These are phyloP conservation scores for Zygotorulaspora mrakii DNA, from an alignment of 1,139 yeast species.

Conservation along the genomic window DNA sequence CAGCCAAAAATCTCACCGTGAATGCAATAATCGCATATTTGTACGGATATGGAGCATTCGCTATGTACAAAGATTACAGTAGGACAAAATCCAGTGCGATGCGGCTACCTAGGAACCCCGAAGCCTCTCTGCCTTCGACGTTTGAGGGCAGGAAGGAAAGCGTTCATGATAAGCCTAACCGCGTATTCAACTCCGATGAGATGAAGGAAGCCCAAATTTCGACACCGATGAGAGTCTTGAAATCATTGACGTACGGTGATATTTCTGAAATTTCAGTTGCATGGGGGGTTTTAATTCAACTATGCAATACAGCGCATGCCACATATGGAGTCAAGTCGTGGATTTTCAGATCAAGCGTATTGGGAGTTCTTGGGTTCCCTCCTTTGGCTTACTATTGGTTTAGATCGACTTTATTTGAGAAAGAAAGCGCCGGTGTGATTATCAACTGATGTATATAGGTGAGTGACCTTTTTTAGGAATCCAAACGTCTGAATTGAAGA, in stretches of 20 bases:
- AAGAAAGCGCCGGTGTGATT: slow-evolving; percentile 15
- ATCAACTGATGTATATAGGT: slow-evolving; percentile 14
- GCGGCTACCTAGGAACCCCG: slow-evolving; percentile 5
- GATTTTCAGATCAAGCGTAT: slow-evolving; percentile 17
- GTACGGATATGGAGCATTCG: slow-evolving; percentile 21
- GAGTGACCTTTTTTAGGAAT: too few species aligned
- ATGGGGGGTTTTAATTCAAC: slow-evolving; percentile 24
- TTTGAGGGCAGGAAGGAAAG: slow-evolving; percentile 11
- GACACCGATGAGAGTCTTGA: slow-evolving; percentile 13
- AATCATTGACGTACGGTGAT: slow-evolving; percentile 21
- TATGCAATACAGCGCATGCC: slow-evolving; percentile 20
- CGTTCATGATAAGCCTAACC: slow-evolving; percentile 20
- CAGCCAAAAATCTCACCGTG: slow-evolving; percentile 16
- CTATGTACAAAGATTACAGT: slow-evolving; percentile 21
- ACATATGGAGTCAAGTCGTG: slow-evolving; percentile 21
- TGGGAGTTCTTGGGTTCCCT: slow-evolving; percentile 21
- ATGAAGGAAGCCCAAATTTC: slow-evolving; percentile 12
- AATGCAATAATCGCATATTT: slow-evolving; percentile 18
- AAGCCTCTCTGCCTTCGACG: slow-evolving; percentile 9
- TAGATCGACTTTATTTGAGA: slow-evolving; percentile 10
- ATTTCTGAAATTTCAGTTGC: slow-evolving; percentile 22
- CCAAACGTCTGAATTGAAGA: too few species aligned
- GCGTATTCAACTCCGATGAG: slow-evolving; percentile 16
- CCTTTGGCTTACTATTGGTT: slow-evolving; percentile 15
- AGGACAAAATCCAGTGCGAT: slow-evolving; percentile 12